Base-by-base conservation (phyloP, 2,329 filamentous ascomycete genomes). In the Penicillium sp. region DNA sequence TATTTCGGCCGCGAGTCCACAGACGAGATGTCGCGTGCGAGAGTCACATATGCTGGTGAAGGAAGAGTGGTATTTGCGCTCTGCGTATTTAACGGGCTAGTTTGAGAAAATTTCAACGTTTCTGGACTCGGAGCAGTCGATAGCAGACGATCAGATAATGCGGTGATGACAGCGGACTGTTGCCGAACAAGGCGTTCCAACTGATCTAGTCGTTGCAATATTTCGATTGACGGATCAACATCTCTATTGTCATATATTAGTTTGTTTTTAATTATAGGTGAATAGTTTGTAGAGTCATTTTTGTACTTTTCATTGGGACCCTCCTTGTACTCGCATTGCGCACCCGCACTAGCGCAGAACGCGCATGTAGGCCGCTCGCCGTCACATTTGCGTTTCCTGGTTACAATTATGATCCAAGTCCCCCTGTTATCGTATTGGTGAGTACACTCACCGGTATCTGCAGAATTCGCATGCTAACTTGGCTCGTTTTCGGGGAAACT, bases 331-430 rank as follows among this genome's bases (percentile, higher is more conserved):
- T 57, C 58, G 49, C 60, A 62, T 29, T 56, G 53, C 12, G 58
- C 58, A n/a, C 58, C 58, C 26, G 58, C 54, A 37, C 51, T 54
- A 29, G 52, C 53, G 48, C 60, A 62, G 26, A 57, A 58, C 33
- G 54, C 56, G 53, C 60, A 62, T 42, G 52, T 48, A 20, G 60
- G 58, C 42, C 53, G 58, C 27, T 61, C 53, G 12, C 60, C 60
- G 47, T 59, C 60, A 43, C 60, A 62, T 49, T 62, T 62, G 18
- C 60, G 54, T 46, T 62, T 62, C 27, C 60, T 62, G 26, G 15
- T 6, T 6, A 20, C 15, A 18, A 37, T 37, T 41, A 44, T 27
- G 12, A 47, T 20, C 22, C 18, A 8, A 42, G 8, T 4, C n/a
- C 11, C 14, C 4, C 5, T 31, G 40, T 9, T 25, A 26, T n/a